phyloP scores from a whole-genome alignment of 73 alveolate species.

The Paramecium bursaria region DNA sequence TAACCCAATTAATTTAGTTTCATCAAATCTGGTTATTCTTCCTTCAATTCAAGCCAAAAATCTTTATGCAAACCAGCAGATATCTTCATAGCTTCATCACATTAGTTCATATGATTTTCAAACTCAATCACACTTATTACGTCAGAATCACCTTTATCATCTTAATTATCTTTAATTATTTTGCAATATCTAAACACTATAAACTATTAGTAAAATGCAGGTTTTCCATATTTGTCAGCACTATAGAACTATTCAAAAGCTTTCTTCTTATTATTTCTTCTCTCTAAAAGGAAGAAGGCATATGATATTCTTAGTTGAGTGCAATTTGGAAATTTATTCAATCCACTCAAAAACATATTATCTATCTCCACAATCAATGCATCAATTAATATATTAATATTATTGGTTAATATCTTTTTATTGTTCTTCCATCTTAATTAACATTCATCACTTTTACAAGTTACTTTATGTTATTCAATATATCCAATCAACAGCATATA shows the following conservation, averaged over 20 bases:
- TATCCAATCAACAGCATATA: conserved; percentile 90
- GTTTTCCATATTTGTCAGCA: conserved; percentile 81
- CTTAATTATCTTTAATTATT: conserved; percentile 78
- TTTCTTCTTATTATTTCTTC: conserved; percentile 84
- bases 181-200: conserved; percentile 83
- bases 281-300: conserved; percentile 90
- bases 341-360: conserved; percentile 83
- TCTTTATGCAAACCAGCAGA: conserved; percentile 84
- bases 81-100: conserved; percentile 76
- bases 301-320: conserved; percentile 84
- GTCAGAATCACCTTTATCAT: conserved; percentile 83
- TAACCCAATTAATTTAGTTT: conserved; percentile 87
- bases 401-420: conserved; percentile 26
- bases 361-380: conserved; percentile 80
- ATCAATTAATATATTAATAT: conserved; percentile 50
- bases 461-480: conserved; percentile 90
- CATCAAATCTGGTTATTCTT: conserved; percentile 86
- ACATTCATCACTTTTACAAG: conserved; percentile 87
- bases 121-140: conserved; percentile 82
- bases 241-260: conserved; percentile 83
- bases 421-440: conserved; percentile 78
- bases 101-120: conserved; percentile 78
- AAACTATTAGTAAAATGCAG: conserved; percentile 91
- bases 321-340: conserved; percentile 88
- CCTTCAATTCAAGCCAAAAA: conserved; percentile 88